These are phyloP conservation scores for Colletotrichum scovillei DNA, from an alignment of 2,329 filamentous ascomycete species.

Conservation along the genomic window DNA sequence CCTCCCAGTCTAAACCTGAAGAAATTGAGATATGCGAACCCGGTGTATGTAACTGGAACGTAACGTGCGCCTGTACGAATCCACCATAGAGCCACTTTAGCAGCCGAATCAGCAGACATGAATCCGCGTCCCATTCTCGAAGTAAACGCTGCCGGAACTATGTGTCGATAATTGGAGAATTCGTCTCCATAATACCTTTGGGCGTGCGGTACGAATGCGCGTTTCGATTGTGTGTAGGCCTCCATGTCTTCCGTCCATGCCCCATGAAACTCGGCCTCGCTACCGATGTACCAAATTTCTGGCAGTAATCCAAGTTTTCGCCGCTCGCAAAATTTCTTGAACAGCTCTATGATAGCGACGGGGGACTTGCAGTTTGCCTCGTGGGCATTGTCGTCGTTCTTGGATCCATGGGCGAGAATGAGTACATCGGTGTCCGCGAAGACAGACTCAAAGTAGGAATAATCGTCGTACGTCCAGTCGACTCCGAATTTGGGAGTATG, in stretches of 20 bases:
- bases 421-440: no score
- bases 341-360: no score
- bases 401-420: no score
- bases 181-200: constrained; percentile 23
- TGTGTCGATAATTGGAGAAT: constrained; percentile 3
- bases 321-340: no score
- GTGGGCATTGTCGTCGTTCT: no score
- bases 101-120: background rate
- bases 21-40: background rate
- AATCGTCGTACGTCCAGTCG: no score
- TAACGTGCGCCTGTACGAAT: background rate
- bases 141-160: constrained; percentile 15
- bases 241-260: constrained; percentile 31
- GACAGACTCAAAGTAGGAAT: no score
- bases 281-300: constrained; percentile 39
- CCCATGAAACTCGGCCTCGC: constrained; percentile 38
- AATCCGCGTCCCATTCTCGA: constrained; percentile 34
- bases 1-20: background rate
- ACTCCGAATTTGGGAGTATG: no score
- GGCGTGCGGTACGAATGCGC: constrained; percentile 25
- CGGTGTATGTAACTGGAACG: background rate
- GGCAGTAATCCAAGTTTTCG: constrained; percentile 8
- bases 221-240: constrained; percentile 33
- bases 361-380: no score
- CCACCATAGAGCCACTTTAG: background rate